Base-by-base conservation (phyloP, 2,329 filamentous ascomycete species). In the Clonostachys rosea region DNA sequence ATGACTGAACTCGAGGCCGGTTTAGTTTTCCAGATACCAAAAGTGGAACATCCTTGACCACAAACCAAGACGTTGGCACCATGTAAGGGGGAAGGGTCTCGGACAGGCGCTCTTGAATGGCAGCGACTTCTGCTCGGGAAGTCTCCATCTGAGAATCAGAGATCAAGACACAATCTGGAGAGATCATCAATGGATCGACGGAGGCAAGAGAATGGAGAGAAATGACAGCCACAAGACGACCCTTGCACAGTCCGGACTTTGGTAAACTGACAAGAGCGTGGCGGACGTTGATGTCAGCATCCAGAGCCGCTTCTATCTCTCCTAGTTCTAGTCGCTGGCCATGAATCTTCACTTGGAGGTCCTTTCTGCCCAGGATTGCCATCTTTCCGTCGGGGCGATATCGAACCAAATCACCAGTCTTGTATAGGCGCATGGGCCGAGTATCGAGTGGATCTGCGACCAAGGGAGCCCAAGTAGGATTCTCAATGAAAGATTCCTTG, bases 261-360 rank as follows among this genome's bases (percentile, higher is more conserved):
- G 57, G 62, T 43, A 47, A 60, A 50, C 35, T 61, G 3, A 77
- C 65, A 11, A 70, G 64, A 7, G 50, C 51, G 40, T 62, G 75
- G 63, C 56, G 87, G 66, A 54, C 86, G 56, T 45, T 78, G 63
- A 17, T 77, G 78, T 64, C 80, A 70, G 59, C 85, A 77, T 17
- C 81, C 78, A 54, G 76, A 83, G 50, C 35, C 34, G 45, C 43
- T 34, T 62, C 59, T 3, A 62, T 57, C 47, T 62, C 60, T 4
- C 54, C 57, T 2, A 77, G 64, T 58, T 76, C 82, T 47, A 79
- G 66, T 42, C 78, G 61, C 48, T 73, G 79, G 11, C 83, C 83
- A 17, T 68, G 10, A 83, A 60, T 57, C 83, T 83, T 44, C 81
- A 70, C 54, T 82, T 79, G 0, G 69, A 69, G 52, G 83, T 78